Conservation (phyloP, 305 asterid species). For the Fraxinus platypoda region DNA sequence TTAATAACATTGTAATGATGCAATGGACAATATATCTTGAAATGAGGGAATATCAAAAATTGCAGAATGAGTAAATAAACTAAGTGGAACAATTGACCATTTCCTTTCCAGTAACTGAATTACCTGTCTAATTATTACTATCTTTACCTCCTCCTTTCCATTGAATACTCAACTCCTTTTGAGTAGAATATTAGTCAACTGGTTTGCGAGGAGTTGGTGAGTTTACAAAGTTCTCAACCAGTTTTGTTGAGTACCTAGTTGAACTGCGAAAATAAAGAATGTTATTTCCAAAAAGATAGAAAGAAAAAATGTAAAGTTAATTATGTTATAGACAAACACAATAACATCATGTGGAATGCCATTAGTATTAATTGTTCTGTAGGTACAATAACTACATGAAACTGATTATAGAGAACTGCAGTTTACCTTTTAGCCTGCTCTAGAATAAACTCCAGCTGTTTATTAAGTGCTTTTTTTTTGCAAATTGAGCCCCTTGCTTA, state of each 20-base stretch:
- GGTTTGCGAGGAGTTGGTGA: constrained; percentile 50
- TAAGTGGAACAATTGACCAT: constrained; percentile 1
- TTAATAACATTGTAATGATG: too few species aligned
- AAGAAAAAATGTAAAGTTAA: background rate
- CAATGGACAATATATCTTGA: too few species aligned
- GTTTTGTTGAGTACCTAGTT: constrained; percentile 90
- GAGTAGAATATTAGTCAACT: constrained; percentile 35
- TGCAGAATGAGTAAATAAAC: constrained; percentile 18
- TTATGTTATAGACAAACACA: background rate
- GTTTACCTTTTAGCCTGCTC: constrained; percentile 96
- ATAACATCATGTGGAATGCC: background rate
- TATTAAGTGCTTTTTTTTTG: constrained; percentile 93
- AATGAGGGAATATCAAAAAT: constrained; percentile 30
- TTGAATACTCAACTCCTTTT: constrained; percentile 40
- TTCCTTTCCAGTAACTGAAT: constrained; percentile 53
- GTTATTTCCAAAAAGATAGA: constrained; percentile 13
- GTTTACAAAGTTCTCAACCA: constrained; percentile 88
- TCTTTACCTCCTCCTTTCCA: constrained; percentile 37
- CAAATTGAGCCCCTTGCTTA: too few species aligned
- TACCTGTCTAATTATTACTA: constrained; percentile 33
- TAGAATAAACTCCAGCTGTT: constrained; percentile 91
- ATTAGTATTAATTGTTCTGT: background rate
- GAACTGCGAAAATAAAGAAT: constrained; percentile 11
- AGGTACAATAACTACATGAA: background rate
- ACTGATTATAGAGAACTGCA: background rate